Evolutionary conservation across 2,329 filamentous ascomycete genomes (phyloP), one percentile per base, ranked within the genome.

Genomic region (Endocalyx cinctus): DNA sequence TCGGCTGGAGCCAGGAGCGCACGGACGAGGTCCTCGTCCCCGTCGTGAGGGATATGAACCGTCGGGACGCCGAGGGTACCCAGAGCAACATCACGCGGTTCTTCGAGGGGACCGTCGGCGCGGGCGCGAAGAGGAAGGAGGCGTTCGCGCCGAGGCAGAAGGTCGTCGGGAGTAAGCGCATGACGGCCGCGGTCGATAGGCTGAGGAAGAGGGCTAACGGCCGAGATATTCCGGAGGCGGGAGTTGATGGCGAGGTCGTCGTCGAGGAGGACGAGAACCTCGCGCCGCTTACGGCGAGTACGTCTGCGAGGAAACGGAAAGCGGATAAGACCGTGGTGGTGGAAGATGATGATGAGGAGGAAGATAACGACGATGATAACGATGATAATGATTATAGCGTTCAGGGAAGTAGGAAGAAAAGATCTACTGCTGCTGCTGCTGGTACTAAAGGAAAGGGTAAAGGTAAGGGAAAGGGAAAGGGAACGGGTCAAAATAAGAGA

Each of bases 11-110:
- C 34, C 82, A 84, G 57, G 90, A 97, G 59, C 73, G 88, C 6
- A 97, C 90, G 0, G 92, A 98, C 52, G 92, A 98, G 59, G 85
- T 98, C 3, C 74, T 98, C 2, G 87, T 98, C 2, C 92, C 92
- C 0, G 94, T 98, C 2, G 92, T 98, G 43, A 75, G 82, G 36
- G 92, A 98, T 52, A 94, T 98, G 85, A 97, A 97, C 56, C 77
- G 79, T 4, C 74, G 92, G 25, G 84, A 87, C 45, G 72, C 79
- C 17, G 92, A 97, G 63, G 92, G 92, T 6, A 97, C 90, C 13
- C 92, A 98, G 67, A 82, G 80, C 38, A 98, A 98, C 48, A 95
- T 98, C 45, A 98, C 92, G n/a, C 72, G 81, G 16, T 98, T 82
- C 59, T 96, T 97, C 57, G 77, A 79, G 10, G 90, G 90, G 0